These are phyloP conservation scores for Fusarium robinianum DNA, from an alignment of 2,329 filamentous ascomycete species.

Conservation along the genomic window DNA sequence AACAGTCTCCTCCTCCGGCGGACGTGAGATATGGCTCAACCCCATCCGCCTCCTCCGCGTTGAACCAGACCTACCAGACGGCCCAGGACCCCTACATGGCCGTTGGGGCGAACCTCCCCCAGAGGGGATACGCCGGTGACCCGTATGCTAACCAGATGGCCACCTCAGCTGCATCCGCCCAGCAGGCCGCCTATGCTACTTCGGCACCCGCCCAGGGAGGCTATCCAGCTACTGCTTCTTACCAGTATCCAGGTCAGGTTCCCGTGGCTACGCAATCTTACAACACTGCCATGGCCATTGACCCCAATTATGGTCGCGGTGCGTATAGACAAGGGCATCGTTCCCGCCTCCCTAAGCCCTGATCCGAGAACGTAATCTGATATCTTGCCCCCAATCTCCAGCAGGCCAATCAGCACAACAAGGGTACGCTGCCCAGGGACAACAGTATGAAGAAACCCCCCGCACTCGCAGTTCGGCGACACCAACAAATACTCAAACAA, in stretches of 20 bases:
- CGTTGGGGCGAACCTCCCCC: conserved; percentile 44
- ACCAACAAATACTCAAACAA: conserved; percentile 47
- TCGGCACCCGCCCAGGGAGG: conserved; percentile 38
- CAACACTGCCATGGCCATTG: conserved; percentile 50
- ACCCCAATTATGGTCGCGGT: conserved; percentile 64
- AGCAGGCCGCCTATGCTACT: conserved; percentile 42
- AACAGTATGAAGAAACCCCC: conserved; percentile 57
- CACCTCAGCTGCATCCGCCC: conserved; percentile 38
- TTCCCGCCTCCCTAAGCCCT: conserved; percentile 19
- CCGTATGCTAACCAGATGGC: conserved; percentile 41
- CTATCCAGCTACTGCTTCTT: conserved; percentile 41
- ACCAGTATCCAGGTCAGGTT: conserved; percentile 44
- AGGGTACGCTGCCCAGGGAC: conserved; percentile 51
- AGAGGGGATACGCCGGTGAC: conserved; percentile 39
- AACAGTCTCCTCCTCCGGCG: conserved; percentile 41
- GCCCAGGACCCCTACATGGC: conserved; percentile 43
- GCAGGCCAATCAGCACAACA: conserved; percentile 48
- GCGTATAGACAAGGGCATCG: conserved; percentile 50
- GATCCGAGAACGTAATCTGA: conserved; percentile 50
- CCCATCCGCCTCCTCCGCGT: conserved; percentile 36
- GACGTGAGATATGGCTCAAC: conserved; percentile 42
- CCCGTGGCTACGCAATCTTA: conserved; percentile 41
- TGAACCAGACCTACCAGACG: conserved; percentile 40
- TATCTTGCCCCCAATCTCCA: conserved; percentile 53
- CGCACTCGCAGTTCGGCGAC: conserved; percentile 44